A percentile compares a stretch with the other conserved stretches of the same genome.
Evolutionary conservation across 148 eudicot genomes (phyloP).

Genomic region (Vaccinium darrowii): DNA sequence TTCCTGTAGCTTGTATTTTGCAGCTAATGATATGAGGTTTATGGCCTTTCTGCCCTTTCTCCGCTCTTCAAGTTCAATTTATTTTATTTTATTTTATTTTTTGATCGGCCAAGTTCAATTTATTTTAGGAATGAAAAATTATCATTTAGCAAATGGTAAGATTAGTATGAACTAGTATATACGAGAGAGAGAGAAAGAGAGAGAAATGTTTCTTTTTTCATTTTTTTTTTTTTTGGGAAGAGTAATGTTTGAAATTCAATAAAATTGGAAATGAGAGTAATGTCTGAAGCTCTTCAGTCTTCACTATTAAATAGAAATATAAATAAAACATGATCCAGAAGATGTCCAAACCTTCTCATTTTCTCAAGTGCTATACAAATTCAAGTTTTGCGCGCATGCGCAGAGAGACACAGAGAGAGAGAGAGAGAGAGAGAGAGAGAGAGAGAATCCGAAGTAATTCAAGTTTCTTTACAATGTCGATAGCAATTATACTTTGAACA

Average conservation of each 20-base stretch:
- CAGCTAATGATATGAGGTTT: background rate
- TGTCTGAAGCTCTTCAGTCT: background rate
- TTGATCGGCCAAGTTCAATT: background rate
- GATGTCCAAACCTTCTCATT: background rate
- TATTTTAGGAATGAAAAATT: background rate
- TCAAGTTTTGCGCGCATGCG: too few relatives aligned
- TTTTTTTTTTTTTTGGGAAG: too few relatives aligned
- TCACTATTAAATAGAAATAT: background rate
- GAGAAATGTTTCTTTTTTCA: too few relatives aligned
- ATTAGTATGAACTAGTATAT: too few relatives aligned
- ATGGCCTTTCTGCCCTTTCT: background rate
- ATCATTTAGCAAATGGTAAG: background rate
- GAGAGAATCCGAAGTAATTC: background rate
- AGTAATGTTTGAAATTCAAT: background rate
- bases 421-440: background rate
- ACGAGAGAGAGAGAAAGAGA: too few relatives aligned
- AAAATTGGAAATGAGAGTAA: too few relatives aligned
- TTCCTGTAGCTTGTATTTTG: background rate
- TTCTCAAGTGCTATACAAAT: too few relatives aligned
- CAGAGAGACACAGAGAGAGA: background rate
- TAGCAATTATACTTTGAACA: background rate
- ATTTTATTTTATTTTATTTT: too few relatives aligned
- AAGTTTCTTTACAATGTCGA: background rate
- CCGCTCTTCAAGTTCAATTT: background rate
- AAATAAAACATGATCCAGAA: background rate